Evolutionary conservation across 106 monocot genomes (phyloP).

Genomic region (Triglochin maritima): DNA sequence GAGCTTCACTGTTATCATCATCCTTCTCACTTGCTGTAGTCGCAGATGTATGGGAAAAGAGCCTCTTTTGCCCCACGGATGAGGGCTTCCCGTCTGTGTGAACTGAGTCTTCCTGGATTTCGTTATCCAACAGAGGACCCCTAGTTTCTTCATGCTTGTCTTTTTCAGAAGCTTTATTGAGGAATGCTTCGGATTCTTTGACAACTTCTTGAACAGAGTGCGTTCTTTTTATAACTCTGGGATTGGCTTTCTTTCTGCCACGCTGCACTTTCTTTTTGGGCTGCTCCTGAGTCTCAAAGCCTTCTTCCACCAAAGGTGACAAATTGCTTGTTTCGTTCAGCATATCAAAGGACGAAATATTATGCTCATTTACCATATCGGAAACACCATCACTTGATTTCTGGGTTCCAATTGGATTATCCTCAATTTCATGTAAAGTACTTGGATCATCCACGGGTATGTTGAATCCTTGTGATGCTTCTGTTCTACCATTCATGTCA

Average conservation of each 20-base stretch:
- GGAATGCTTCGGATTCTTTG: conserved; percentile 9
- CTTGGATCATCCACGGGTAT: conserved; percentile 21
- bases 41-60: conserved; percentile 9
- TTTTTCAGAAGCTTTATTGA: conserved; percentile 6
- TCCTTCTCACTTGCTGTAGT: background rate
- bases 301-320: conserved; percentile 8
- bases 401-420: conserved; percentile 27
- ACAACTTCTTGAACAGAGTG: conserved; percentile 19
- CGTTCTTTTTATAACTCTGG: conserved; percentile 6
- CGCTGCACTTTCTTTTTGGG: conserved; percentile 4
- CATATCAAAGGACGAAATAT: background rate
- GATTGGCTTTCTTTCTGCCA: conserved; percentile 4
- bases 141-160: background rate
- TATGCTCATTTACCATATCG: conserved; percentile 6
- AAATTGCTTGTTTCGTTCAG: background rate
- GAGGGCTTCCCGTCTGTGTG: background rate
- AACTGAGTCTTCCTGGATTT: conserved; percentile 9
- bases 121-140: background rate
- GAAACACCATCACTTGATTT: conserved; percentile 17
- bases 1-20: conserved; percentile 13
- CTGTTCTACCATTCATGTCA: conserved; percentile 10
- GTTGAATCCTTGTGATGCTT: conserved; percentile 13
- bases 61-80: conserved; percentile 11
- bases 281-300: background rate
- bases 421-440: conserved; percentile 34